A percentile compares a stretch with the other conserved stretches of the same genome.
phyloP scores from a whole-genome alignment of 345 rosid genomes.

The Gossypium raimondii region DNA sequence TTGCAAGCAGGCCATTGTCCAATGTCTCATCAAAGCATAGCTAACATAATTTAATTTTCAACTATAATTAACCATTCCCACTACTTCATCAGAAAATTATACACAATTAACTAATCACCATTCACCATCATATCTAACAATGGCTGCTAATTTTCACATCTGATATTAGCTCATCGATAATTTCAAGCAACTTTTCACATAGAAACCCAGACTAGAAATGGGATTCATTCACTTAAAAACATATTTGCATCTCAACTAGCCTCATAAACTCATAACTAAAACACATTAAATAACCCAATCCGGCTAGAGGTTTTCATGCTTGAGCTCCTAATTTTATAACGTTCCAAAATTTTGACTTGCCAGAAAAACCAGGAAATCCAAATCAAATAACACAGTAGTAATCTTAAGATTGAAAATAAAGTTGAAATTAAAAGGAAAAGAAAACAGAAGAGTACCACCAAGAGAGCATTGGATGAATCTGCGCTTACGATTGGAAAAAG shows the following conservation, averaged over 20 bases:
- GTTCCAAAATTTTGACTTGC: neutral
- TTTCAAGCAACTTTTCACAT: slow-evolving; percentile 1
- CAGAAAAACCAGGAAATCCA: neutral
- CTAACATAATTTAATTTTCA: neutral
- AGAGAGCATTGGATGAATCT: slow-evolving; percentile 52
- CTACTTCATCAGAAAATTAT: neutral
- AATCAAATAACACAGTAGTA: neutral
- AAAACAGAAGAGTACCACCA: slow-evolving; percentile 40
- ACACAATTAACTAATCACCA: neutral
- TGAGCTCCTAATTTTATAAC: neutral
- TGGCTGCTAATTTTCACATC: slow-evolving; percentile 6
- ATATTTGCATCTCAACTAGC: neutral
- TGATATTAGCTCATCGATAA: neutral
- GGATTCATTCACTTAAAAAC: slow-evolving; percentile 1
- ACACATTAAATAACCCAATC: neutral
- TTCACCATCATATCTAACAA: neutral
- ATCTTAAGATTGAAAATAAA: neutral
- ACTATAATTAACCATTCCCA: neutral
- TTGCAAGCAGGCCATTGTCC: neutral
- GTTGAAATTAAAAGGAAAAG: neutral
- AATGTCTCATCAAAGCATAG: neutral
- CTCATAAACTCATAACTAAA: neutral
- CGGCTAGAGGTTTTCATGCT: neutral
- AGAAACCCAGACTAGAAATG: neutral
- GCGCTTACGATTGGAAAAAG: slow-evolving; percentile 31